Evolutionary conservation across 2,329 filamentous ascomycete genomes (phyloP), one percentile per base, ranked within the genome.

Genomic region (Paraphaeosphaeria sporulosa): DNA sequence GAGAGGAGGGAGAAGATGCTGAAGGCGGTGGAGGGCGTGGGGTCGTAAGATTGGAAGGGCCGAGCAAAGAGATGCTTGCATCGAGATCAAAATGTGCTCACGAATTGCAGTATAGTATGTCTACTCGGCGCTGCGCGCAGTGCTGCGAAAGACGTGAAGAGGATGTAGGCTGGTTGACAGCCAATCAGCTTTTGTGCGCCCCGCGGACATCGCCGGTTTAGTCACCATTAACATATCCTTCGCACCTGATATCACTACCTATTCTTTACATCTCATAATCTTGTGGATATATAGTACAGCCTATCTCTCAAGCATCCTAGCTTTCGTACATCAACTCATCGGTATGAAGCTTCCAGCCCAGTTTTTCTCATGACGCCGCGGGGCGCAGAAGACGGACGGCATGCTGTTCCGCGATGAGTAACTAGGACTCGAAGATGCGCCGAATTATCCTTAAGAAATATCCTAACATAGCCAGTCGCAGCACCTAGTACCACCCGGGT

Each of bases 1-100:
- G 59, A 63, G 55, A 67, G 68, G 54, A 46, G 58, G 49, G 48
- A 46, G 12, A 53, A 25, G 27, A 19, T 64, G 30, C n/a, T 52
- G 53, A 43, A 47, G 43, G 42, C 19, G 8, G 19, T 40, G 38
- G 38, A n/a, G n/a, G 38, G 38, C 38, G 38, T 1, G 53, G 53
- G 63, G 43, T 53, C 12, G 47, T 32, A 46, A 12, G 54, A 36
- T 62, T 38, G 53, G 59, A 17, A 54, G 2, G 10, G 32, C 2
- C 3, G 38, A 43, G n/a, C 3, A n/a, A 12, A 47, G 12, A 12
- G 15, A 17, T 44, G 10, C 23, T 5, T 21, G 23, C 7, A 21
- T 47, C 3, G 13, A n/a, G 27, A 47, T n/a, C 13, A 4, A 8
- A 8, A 1, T n/a, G 17, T 47, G 4, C 23, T 23, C 12, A 10